These are phyloP conservation scores for Nicotiana knightiana DNA, from an alignment of 257 asterid genomes.

Conservation along the genomic window DNA sequence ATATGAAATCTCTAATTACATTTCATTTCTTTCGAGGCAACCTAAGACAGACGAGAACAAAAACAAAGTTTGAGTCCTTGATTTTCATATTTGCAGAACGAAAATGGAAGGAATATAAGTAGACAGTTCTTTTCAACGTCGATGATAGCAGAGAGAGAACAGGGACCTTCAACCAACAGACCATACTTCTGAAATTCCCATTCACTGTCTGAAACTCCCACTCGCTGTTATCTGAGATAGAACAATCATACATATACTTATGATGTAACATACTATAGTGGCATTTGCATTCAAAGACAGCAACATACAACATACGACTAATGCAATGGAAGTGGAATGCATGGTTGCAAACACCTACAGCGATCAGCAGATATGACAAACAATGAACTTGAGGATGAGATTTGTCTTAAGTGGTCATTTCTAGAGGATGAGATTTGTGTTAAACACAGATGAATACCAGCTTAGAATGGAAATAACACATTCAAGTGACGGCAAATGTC, in stretches of 20 bases:
- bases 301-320: slow-evolving; percentile 48
- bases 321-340: slow-evolving; percentile 99
- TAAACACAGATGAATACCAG: background rate
- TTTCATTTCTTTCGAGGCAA: background rate
- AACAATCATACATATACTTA: background rate
- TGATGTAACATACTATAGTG: background rate
- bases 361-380: background rate
- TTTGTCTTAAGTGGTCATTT: no score
- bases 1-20: background rate
- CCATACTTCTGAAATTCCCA: background rate
- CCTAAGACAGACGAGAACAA: background rate
- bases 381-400: no score
- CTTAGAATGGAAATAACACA: background rate
- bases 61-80: background rate
- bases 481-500: background rate
- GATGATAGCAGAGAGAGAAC: background rate
- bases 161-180: background rate
- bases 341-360: slow-evolving; percentile 89
- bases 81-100: background rate
- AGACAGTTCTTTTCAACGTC: background rate
- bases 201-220: slow-evolving; percentile 76
- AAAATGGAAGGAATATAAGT: background rate
- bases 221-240: slow-evolving; percentile 71
- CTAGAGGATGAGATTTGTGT: background rate
- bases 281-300: background rate